phyloP scores from a whole-genome alignment of 495 filamentous ascomycete species.

The Tuber indicum region DNA sequence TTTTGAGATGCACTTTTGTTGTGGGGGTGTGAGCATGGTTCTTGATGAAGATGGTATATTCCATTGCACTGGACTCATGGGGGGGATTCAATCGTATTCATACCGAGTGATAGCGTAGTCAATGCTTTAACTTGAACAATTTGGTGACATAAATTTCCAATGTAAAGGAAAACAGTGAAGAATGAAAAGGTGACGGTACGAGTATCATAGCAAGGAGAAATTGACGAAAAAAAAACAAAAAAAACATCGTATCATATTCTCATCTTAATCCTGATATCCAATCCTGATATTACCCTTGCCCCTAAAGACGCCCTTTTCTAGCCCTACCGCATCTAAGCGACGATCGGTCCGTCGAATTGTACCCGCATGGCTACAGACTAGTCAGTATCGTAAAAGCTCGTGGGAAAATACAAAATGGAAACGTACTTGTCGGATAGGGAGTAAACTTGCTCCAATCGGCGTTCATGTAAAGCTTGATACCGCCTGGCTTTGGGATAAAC shows the following conservation, averaged over 20 bases:
- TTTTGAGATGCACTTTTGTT: too few species aligned
- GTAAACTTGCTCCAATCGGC: constrained; percentile 30
- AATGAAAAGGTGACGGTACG: too few species aligned
- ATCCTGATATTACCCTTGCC: neutral
- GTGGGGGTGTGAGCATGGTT: neutral
- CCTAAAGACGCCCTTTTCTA: neutral
- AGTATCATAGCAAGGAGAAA: neutral
- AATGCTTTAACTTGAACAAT: neutral
- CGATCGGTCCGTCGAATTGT: constrained; percentile 5
- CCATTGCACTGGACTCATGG: neutral
- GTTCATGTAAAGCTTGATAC: constrained; percentile 31
- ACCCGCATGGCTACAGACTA: constrained; percentile 2
- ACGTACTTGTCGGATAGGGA: constrained; percentile 36
- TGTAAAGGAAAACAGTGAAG: neutral
- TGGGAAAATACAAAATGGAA: neutral
- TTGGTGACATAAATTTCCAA: neutral
- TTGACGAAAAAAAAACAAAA: neutral
- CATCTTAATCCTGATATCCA: neutral
- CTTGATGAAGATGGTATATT: neutral
- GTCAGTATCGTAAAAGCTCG: neutral
- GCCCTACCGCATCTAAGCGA: neutral
- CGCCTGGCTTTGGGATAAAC: constrained; percentile 13
- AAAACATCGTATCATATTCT: neutral
- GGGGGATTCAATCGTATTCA: neutral
- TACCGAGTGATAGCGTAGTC: neutral